phyloP scores from a whole-genome alignment of 176 grass and related monocot species.

The Zea luxurians region DNA sequence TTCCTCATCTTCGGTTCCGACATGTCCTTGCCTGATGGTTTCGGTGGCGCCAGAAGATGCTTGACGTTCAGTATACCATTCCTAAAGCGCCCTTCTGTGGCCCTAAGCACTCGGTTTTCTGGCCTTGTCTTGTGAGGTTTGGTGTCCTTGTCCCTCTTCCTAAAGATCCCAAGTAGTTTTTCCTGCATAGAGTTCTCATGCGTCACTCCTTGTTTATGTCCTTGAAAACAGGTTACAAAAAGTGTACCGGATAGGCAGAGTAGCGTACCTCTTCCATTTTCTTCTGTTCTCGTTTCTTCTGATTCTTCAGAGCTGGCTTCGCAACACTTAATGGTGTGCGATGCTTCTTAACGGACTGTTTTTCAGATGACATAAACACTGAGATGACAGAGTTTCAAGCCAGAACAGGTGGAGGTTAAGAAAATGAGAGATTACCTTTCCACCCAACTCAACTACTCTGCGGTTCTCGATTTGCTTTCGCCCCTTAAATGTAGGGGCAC shows the following conservation, averaged over 20 bases:
- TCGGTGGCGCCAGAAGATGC: too few relatives aligned
- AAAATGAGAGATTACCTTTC: conserved; percentile 60
- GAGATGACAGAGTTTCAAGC: conserved; percentile 26
- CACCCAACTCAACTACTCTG: conserved; percentile 75
- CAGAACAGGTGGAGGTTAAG: background rate
- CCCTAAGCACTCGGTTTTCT: too few relatives aligned
- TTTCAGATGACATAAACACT: conserved; percentile 17
- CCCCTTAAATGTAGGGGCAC: conserved; percentile 85
- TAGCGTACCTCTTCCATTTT: conserved; percentile 76
- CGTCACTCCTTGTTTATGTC: conserved; percentile 18
- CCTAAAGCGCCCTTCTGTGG: too few relatives aligned
- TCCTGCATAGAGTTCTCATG: too few relatives aligned
- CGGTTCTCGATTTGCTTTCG: conserved; percentile 73
- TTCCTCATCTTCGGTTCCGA: too few relatives aligned
- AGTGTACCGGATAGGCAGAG: background rate
- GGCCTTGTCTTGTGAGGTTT: too few relatives aligned
- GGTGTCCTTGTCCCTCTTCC: too few relatives aligned
- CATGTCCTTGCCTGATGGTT: too few relatives aligned
- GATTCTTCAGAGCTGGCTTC: conserved; percentile 90
- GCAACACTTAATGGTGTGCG: conserved; percentile 39
- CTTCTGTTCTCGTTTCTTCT: conserved; percentile 62
- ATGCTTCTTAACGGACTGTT: conserved; percentile 72
- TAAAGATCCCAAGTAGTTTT: too few relatives aligned
- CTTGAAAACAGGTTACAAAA: conserved; percentile 13
- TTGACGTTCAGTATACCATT: too few relatives aligned